These are phyloP conservation scores for Leptographium wingfieldii DNA, from an alignment of 2,329 filamentous ascomycete species.

Conservation along the genomic window DNA sequence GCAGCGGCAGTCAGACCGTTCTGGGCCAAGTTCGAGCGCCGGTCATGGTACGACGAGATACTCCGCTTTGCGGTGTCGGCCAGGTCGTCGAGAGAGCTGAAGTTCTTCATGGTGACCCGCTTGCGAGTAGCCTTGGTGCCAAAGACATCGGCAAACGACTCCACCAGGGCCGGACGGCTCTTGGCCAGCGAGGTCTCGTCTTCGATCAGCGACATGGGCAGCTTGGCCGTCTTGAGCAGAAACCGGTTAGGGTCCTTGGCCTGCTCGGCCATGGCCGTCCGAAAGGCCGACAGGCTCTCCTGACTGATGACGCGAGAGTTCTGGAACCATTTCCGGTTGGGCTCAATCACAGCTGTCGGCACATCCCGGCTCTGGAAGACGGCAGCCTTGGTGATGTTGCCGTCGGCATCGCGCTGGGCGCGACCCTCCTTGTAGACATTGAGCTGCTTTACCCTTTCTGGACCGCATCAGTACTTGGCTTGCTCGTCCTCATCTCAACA, in stretches of 20 bases:
- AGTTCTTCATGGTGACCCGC: slow-evolving; percentile 58
- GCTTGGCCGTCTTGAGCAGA: slow-evolving; percentile 91
- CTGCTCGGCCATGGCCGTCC: slow-evolving; percentile 83
- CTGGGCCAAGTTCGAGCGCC: slow-evolving; percentile 50
- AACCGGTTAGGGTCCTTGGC: slow-evolving; percentile 85
- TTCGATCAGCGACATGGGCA: slow-evolving; percentile 87
- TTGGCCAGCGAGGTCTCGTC: slow-evolving; percentile 54
- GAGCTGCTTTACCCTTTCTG: slow-evolving; percentile 34
- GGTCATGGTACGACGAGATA: slow-evolving; percentile 70
- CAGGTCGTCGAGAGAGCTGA: slow-evolving; percentile 64
- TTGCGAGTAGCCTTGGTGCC: slow-evolving; percentile 90
- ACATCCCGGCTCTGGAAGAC: slow-evolving; percentile 56
- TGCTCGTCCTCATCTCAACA: background rate
- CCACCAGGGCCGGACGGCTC: slow-evolving; percentile 36
- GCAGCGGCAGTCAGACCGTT: slow-evolving; percentile 45
- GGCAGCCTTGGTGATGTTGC: slow-evolving; percentile 60
- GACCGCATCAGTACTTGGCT: background rate
- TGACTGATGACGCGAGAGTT: slow-evolving; percentile 87
- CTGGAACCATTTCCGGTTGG: slow-evolving; percentile 95
- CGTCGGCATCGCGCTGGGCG: slow-evolving; percentile 66
- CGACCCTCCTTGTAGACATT: slow-evolving; percentile 68
- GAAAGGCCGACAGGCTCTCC: slow-evolving; percentile 56
- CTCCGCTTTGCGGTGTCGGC: slow-evolving; percentile 68
- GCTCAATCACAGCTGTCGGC: slow-evolving; percentile 79
- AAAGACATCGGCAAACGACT: slow-evolving; percentile 71